Evolutionary conservation across 2,329 filamentous ascomycete species (phyloP), one percentile per base, ranked within the genome.

Genomic region (Botryotinia calthae): DNA sequence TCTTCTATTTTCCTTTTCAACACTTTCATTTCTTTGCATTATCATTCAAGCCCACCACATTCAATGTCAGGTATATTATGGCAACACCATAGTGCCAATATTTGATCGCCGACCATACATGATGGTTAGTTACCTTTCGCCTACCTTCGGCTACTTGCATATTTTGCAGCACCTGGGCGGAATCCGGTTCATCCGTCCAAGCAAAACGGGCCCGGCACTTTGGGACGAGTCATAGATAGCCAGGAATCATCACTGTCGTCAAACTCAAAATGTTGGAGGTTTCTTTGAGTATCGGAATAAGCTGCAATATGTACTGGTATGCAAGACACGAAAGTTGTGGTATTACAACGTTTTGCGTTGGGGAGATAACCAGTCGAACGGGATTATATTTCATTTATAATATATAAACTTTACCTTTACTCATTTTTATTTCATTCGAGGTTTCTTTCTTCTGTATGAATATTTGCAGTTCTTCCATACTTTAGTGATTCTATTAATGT

Each of bases 61-160:
- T n/a, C 2, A 51, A 44, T 44, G 44, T 46, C 22, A 56, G 37
- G 40, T 44, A 46, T 54, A 10, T 56, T 31, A 46, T 51, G 48
- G 70, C 46, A 66, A 44, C 48, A 71, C 46, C 37, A 46, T 31
- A 34, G 65, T 40, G 70, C 59, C 59, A 51, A 66, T 42, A 22
- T 66, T 65, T 71, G 70, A 71, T 71, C 70, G 70, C 70, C 70
- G 46, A 71, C 59, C 61, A 66, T 66, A 66, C n/a, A 44, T 28
- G 40, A 44, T 65, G 69, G n/a, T 64, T 71, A 51, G 44, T 51
- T 51, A 37, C 31, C 28, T 40, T 66, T 66, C 64, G 64, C 46
- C 34, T 65, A 34, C 46, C 25, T 67, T 67, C 62, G 70, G 70
- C 46, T 65, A 20, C 34, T 34, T 71, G 70, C 70, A 71, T 71